Percentiles rank a stretch among this genome's conserved stretches.
phyloP scores from a whole-genome alignment of 208 protist genomes.

The Trypanosoma theileri region DNA sequence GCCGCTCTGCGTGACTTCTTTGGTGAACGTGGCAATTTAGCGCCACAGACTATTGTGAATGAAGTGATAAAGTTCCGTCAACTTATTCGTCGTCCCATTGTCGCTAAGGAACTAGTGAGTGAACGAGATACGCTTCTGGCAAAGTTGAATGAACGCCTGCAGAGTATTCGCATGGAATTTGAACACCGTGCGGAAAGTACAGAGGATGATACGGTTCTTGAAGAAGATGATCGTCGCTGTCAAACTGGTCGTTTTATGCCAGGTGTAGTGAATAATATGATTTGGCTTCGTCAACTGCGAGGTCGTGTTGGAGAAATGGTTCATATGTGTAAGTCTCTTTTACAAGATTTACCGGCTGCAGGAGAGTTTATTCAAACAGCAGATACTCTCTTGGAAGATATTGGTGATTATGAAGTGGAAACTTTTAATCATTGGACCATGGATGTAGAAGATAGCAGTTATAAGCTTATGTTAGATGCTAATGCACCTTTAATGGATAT shows the following conservation, averaged over 20 bases:
- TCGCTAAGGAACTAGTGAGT: constrained; percentile 81
- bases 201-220: constrained; percentile 70
- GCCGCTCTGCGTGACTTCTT: constrained; percentile 76
- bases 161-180: constrained; percentile 85
- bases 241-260: constrained; percentile 91
- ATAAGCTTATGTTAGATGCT: constrained; percentile 74
- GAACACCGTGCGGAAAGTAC: constrained; percentile 75
- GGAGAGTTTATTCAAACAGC: constrained; percentile 55
- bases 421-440: constrained; percentile 76
- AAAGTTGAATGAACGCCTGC: constrained; percentile 87
- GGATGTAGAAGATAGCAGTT: constrained; percentile 71
- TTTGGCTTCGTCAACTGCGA: constrained; percentile 88
- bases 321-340: constrained; percentile 68
- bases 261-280: constrained; percentile 90
- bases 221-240: constrained; percentile 84
- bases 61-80: constrained; percentile 82
- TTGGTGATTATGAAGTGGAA: constrained; percentile 88
- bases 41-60: constrained; percentile 84
- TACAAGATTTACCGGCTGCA: constrained; percentile 75
- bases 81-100: constrained; percentile 82
- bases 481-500: constrained; percentile 88
- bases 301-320: constrained; percentile 78
- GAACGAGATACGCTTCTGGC: constrained; percentile 85
- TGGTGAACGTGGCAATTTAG: constrained; percentile 50
- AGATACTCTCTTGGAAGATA: constrained; percentile 69